phyloP scores from a whole-genome alignment of 768 basidiomycete species.

The Leccinum aurantiacum region DNA sequence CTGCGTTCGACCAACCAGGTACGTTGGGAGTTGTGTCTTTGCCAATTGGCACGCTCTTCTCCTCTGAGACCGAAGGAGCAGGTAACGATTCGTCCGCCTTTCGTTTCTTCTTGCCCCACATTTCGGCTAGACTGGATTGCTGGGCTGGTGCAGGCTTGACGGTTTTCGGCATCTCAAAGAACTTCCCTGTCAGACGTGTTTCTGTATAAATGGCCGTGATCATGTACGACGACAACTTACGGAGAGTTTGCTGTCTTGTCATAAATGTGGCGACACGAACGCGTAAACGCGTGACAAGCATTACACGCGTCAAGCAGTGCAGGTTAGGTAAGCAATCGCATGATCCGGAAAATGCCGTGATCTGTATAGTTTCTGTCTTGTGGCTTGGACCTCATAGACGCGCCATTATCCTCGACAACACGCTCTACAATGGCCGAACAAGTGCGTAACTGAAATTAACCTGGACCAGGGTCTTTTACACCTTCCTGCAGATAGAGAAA shows the following conservation, averaged over 20 bases:
- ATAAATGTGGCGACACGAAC: constrained; percentile 37
- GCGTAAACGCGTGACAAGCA: constrained; percentile 27
- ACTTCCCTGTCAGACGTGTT: constrained; percentile 51
- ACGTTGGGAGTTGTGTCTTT: constrained; percentile 1
- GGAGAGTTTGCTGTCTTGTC: constrained; percentile 75
- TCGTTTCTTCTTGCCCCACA: constrained; percentile 57
- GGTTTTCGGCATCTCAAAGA: constrained; percentile 71
- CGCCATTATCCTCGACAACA: constrained; percentile 12
- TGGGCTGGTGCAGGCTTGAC: constrained; percentile 68
- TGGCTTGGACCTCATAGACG: constrained; percentile 33
- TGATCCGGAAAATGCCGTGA: constrained; percentile 34
- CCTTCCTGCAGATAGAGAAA: constrained; percentile 76
- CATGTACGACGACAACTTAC: constrained; percentile 34
- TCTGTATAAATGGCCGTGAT: not conserved
- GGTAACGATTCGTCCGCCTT: constrained; percentile 22
- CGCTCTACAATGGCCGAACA: constrained; percentile 57
- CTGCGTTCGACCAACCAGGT: constrained; percentile 13
- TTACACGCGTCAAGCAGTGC: constrained; percentile 7
- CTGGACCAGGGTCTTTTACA: not conserved
- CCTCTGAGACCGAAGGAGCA: constrained; percentile 21
- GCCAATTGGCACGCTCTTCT: constrained; percentile 24
- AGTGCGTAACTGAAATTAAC: constrained; percentile 35
- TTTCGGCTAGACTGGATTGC: constrained; percentile 74
- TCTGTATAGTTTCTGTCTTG: constrained; percentile 42
- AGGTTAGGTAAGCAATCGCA: not conserved